A percentile compares a stretch with the other conserved stretches of the same genome.
These are phyloP conservation scores for Suhomyces bokatorum DNA, from an alignment of 1,139 yeast genomes.

Conservation along the genomic window DNA sequence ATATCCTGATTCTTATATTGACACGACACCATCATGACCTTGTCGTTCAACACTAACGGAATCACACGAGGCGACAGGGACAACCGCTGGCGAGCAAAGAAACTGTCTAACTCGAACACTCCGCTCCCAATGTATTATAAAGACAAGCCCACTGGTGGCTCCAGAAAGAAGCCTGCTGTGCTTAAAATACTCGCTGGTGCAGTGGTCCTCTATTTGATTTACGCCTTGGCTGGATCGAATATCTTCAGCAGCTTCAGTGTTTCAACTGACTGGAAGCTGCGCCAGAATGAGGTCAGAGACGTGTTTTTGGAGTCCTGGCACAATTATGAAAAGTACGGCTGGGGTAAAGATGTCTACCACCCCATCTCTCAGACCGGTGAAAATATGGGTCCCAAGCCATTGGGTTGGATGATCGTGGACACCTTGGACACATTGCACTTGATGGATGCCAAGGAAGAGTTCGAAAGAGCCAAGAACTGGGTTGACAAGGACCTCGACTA, in stretches of 20 bases:
- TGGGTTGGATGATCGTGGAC: slow-evolving; percentile 96
- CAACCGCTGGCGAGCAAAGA: slow-evolving; percentile 18
- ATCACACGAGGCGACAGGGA: slow-evolving; percentile 15
- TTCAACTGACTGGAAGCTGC: slow-evolving; percentile 35
- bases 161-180: slow-evolving; percentile 31
- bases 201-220: slow-evolving; percentile 39
- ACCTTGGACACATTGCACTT: slow-evolving; percentile 79
- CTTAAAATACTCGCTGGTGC: slow-evolving; percentile 44
- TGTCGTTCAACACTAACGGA: slow-evolving; percentile 16
- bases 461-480: slow-evolving; percentile 71
- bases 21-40: slow-evolving; percentile 14
- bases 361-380: slow-evolving; percentile 62
- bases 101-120: slow-evolving; percentile 4
- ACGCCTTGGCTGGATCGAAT: slow-evolving; percentile 22
- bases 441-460: slow-evolving; percentile 73
- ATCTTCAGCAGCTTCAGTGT: neutral
- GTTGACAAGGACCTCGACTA: slow-evolving; percentile 56
- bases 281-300: slow-evolving; percentile 56
- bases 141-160: slow-evolving; percentile 16
- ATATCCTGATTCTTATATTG: neutral
- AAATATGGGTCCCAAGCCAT: slow-evolving; percentile 79
- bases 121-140: slow-evolving; percentile 19
- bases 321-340: slow-evolving; percentile 73
- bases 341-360: slow-evolving; percentile 75
- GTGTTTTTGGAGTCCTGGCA: slow-evolving; percentile 80